phyloP scores from a whole-genome alignment of 2,329 filamentous ascomycete genomes.

The Hymenoscyphus fructigenus region DNA sequence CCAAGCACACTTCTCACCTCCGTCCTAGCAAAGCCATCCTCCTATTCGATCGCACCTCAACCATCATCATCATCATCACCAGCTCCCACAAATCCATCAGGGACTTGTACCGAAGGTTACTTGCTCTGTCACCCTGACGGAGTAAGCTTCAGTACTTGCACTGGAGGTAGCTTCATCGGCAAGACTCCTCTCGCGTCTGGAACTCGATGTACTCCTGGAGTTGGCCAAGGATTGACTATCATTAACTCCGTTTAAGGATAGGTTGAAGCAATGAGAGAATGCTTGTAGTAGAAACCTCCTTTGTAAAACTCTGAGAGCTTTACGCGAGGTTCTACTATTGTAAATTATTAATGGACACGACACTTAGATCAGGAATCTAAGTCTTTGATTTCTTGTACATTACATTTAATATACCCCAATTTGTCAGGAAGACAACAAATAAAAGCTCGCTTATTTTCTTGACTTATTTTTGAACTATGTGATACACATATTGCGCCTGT shows the following conservation, averaged over 20 bases:
- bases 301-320: no score
- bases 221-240: neutral
- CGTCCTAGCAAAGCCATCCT: neutral
- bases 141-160: neutral
- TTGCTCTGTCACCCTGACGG: neutral
- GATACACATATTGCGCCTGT: no score
- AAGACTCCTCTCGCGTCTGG: neutral
- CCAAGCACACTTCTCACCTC: neutral
- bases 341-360: no score
- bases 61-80: neutral
- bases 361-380: no score
- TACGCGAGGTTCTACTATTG: no score
- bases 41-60: neutral
- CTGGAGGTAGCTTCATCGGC: neutral
- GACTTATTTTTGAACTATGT: no score
- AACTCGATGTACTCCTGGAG: neutral
- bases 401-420: no score
- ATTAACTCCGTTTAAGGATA: neutral
- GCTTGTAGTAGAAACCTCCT: no score
- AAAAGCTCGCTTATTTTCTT: no score
- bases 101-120: neutral
- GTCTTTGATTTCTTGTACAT: no score
- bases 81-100: neutral
- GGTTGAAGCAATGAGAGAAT: no score
- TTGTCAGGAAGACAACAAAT: no score